A percentile compares a stretch with the other conserved stretches of the same genome.
Evolutionary conservation across 441 rosid genomes (phyloP).

Genomic region (Euphorbia celastroides): DNA sequence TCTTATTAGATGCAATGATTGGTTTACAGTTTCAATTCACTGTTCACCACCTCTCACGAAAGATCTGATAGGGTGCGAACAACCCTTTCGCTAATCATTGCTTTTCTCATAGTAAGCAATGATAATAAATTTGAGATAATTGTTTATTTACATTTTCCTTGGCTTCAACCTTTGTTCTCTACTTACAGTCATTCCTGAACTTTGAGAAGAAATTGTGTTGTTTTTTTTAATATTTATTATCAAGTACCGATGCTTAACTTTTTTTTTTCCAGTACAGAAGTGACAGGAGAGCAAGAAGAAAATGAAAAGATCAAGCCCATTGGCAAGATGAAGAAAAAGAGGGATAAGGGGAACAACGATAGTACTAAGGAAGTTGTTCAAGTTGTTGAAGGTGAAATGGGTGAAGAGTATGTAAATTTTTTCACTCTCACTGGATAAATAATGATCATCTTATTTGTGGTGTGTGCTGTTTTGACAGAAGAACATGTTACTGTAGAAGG

Average conservation of each 20-base stretch:
- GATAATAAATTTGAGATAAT: too few relatives aligned
- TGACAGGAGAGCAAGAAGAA: constrained; percentile 27
- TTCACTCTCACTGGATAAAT: background rate
- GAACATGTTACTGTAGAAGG: constrained; percentile 12
- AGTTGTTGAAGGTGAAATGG: constrained; percentile 22
- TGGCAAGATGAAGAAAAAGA: constrained; percentile 34
- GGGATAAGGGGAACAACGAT: constrained; percentile 19
- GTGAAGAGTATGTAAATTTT: background rate
- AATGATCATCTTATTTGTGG: constrained; percentile 3
- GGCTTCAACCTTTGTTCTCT: background rate
- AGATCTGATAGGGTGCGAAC: background rate
- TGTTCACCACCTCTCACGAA: background rate
- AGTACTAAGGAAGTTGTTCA: constrained; percentile 13
- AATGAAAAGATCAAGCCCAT: constrained; percentile 15
- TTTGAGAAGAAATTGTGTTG: background rate
- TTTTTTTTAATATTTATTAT: background rate
- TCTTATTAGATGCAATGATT: background rate
- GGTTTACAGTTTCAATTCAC: background rate
- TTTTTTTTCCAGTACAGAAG: constrained; percentile 23
- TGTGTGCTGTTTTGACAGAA: constrained; percentile 14
- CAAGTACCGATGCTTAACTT: background rate
- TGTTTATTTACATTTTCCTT: background rate
- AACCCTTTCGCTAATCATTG: too few relatives aligned
- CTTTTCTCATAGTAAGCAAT: too few relatives aligned
- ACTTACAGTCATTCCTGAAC: background rate